These are phyloP conservation scores for Misopates orontium DNA, from an alignment of 257 asterid genomes.

Conservation along the genomic window DNA sequence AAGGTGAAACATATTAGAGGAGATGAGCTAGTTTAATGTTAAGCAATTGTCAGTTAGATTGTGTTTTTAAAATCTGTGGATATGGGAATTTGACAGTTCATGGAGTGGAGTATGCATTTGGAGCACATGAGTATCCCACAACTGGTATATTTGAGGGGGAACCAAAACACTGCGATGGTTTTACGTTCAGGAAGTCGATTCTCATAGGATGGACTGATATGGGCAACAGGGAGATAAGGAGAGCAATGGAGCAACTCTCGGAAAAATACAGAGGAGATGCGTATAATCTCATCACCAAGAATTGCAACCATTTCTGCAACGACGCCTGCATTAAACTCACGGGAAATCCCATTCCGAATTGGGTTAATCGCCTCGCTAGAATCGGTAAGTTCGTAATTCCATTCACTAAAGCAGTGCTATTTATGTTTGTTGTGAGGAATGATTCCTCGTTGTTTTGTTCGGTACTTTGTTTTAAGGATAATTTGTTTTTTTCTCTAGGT, in stretches of 20 bases:
- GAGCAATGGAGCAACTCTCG: conserved; percentile 48
- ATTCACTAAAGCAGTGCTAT: not conserved
- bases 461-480: not conserved
- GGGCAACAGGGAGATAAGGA: conserved; percentile 40
- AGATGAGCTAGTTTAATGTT: too few relatives aligned
- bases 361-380: conserved; percentile 78
- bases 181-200: conserved; percentile 55
- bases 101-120: conserved; percentile 71
- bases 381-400: conserved; percentile 36
- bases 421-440: conserved; percentile 1
- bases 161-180: conserved; percentile 58
- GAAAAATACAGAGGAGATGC: conserved; percentile 51
- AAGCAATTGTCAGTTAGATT: too few relatives aligned
- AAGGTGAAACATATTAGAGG: too few relatives aligned
- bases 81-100: conserved; percentile 44
- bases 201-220: conserved; percentile 56
- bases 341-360: conserved; percentile 51
- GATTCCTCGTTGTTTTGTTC: not conserved
- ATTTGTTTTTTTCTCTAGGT: conserved; percentile 37
- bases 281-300: conserved; percentile 58
- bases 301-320: conserved; percentile 76
- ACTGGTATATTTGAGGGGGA: conserved; percentile 68
- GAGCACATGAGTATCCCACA: conserved; percentile 64
- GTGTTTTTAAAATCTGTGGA: not conserved
- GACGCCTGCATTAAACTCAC: conserved; percentile 55